A percentile compares a stretch with the other conserved stretches of the same genome.
Evolutionary conservation across 2,329 filamentous ascomycete genomes (phyloP).

Genomic region (Colletotrichum sp.): DNA sequence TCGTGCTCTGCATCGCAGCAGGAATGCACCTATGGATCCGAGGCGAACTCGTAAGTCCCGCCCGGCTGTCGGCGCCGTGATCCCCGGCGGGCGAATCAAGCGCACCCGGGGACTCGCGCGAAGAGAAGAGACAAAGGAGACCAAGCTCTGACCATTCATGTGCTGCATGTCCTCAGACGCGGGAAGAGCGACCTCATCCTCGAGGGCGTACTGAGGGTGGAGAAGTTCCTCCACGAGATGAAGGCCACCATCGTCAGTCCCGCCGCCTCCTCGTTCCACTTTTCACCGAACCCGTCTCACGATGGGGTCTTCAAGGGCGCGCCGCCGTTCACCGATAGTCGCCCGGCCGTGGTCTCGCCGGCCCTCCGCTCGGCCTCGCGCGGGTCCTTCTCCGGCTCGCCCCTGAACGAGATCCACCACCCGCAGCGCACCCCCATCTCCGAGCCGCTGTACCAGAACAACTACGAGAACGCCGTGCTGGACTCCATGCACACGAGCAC

Average conservation of each 20-base stretch:
- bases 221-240: conserved; percentile 50
- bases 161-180: conserved; percentile 32
- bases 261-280: conserved; percentile 2
- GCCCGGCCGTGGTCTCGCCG: conserved; percentile 15
- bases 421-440: conserved; percentile 24
- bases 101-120: background rate
- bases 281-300: conserved; percentile 8
- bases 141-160: background rate
- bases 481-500: conserved; percentile 56
- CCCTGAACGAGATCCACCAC: conserved; percentile 21
- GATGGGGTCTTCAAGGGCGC: conserved; percentile 10
- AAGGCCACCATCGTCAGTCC: conserved; percentile 41
- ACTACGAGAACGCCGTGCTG: conserved; percentile 51
- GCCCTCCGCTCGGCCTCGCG: conserved; percentile 28
- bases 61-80: background rate
- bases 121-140: background rate
- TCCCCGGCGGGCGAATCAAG: background rate
- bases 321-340: conserved; percentile 3
- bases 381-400: conserved; percentile 23
- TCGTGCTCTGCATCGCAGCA: conserved; percentile 39
- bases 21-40: conserved; percentile 46
- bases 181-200: conserved; percentile 58
- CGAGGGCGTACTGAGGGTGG: conserved; percentile 53
- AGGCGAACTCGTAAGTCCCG: conserved; percentile 46
- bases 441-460: conserved; percentile 27